Evolutionary conservation across 495 filamentous ascomycete species (phyloP).

Genomic region (Aspergillus nanangensis): DNA sequence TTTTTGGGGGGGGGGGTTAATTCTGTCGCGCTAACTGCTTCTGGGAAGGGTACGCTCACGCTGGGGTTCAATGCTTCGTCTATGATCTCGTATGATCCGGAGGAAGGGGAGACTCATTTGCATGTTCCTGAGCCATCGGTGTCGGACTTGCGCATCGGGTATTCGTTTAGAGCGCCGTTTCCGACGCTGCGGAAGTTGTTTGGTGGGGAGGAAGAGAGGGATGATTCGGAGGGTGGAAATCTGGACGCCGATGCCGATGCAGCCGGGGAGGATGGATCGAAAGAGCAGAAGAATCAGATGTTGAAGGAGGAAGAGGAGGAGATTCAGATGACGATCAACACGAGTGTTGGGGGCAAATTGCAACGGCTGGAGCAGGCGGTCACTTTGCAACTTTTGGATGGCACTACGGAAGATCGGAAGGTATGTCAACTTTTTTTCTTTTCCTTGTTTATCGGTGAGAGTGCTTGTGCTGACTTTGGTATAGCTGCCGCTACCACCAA

Average conservation of each 20-base stretch:
- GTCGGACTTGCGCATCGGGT: slow-evolving; percentile 24
- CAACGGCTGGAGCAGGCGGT: slow-evolving; percentile 16
- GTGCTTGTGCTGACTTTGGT: background rate
- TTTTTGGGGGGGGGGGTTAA: background rate
- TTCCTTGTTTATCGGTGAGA: background rate
- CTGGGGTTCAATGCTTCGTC: slow-evolving; percentile 39
- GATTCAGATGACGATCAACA: slow-evolving; percentile 26
- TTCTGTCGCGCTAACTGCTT: background rate
- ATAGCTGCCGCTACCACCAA: slow-evolving; percentile 26
- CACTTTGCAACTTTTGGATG: slow-evolving; percentile 22
- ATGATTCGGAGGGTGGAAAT: slow-evolving; percentile 16
- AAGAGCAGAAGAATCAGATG: no score
- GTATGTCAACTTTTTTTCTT: slow-evolving; percentile 14
- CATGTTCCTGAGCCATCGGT: slow-evolving; percentile 21
- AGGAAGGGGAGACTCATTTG: slow-evolving; percentile 25
- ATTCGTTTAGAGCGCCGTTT: slow-evolving; percentile 33
- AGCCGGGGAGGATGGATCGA: no score
- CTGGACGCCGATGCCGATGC: slow-evolving; percentile 7
- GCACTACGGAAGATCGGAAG: slow-evolving; percentile 14
- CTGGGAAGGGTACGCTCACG: slow-evolving; percentile 28
- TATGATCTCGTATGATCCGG: slow-evolving; percentile 28
- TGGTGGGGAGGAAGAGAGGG: slow-evolving; percentile 12
- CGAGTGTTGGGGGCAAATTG: slow-evolving; percentile 28
- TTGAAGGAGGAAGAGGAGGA: background rate
- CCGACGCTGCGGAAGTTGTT: slow-evolving; percentile 19